Evolutionary conservation across 345 rosid species (phyloP), one percentile per base, ranked within the genome.

Genomic region (Populus deltoides): DNA sequence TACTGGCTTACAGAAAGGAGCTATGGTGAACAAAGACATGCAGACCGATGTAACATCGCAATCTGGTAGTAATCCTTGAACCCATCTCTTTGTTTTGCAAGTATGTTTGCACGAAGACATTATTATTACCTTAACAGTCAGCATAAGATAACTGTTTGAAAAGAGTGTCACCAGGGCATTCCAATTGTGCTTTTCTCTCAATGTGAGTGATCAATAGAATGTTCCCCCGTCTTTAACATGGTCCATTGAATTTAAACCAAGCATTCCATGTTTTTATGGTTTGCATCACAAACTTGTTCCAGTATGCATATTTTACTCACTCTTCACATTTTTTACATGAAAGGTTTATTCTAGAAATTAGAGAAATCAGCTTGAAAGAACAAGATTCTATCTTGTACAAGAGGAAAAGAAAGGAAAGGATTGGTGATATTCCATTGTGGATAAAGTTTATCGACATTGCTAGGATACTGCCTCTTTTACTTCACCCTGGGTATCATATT

Each of bases 1-100:
- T 69, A 35, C 75, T 82, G 72, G 72, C 71, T 72, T 81, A 65
- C 80, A 71, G 53, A 69, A 49, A 78, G 77, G 75, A 80, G 85
- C 83, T 77, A 75, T 71, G 66, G 41, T 35, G 36, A 39, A 45
- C 67, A 57, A 66, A 81, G 67, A 70, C 29, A 7, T 29, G 25
- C 74, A 68, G 51, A 66, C 70, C 16, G 29, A 75, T 72, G 38
- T 72, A 55, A 65, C 51, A 66, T 76, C 79, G 35, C 81, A 63
- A 77, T 71, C 65, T 71, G 55, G 66, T 70, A 77, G 27, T 49
- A 75, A 65, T 77, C 53, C 41, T 79, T 31, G 49, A 17, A 29
- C 39, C n/a, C 68, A 20, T 27, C 3, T 33, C 57, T 47, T 63
- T 53, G 47, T 65, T n/a, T 33, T 49, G 15, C 47, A 11, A 61